Base-by-base conservation (phyloP, 2,329 filamentous ascomycete genomes). In the Beauveria varroae region DNA sequence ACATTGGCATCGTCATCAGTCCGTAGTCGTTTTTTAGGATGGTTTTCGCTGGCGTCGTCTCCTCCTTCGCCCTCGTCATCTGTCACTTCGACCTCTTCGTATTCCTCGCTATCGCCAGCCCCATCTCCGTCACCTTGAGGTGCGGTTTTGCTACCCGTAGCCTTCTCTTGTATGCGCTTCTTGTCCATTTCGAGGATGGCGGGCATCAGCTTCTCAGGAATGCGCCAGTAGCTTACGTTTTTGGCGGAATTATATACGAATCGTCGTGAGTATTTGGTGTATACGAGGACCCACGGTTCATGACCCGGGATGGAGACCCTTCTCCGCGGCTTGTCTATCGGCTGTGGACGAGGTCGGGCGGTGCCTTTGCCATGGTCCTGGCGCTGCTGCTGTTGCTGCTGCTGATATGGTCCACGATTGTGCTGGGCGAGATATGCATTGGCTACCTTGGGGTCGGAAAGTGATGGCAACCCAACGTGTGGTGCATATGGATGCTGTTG, bases 161-260 rank as follows among this genome's bases (percentile, higher is more conserved):
- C 79, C 75, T 86, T 84, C 68, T 82, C 74, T 75, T 85, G 77
- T 75, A 87, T 87, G 63, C 85, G 83, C 66, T 87, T 86, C 71
- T 88, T 85, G 73, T 96, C 91, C 60, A 91, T 77, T 64, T 86
- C 82, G 56, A 87, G 67, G 59, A 95, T 90, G 16, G 86, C 91
- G 63, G 88, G 86, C 81, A 93, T 87, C 41, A 99, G 81, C 71
- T 95, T 88, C 60, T 91, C 85, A 0, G 95, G 95, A 68, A 97
- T 95, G 69, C 91, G 91, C 95, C 96, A 99, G 73, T 92, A 92
- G 73, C 93, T 98, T 66, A 92, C 83, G 43, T 93, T 90, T 66
- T 93, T 96, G 59, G 83, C 82, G 0, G 87, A 84, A 67, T 99
- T 96, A 77, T 96, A 90, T 2, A 93, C 92, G 70, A 99, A 99